These are phyloP conservation scores for Hyaloscypha finlandica DNA, from an alignment of 495 filamentous ascomycete species.

Conservation along the genomic window DNA sequence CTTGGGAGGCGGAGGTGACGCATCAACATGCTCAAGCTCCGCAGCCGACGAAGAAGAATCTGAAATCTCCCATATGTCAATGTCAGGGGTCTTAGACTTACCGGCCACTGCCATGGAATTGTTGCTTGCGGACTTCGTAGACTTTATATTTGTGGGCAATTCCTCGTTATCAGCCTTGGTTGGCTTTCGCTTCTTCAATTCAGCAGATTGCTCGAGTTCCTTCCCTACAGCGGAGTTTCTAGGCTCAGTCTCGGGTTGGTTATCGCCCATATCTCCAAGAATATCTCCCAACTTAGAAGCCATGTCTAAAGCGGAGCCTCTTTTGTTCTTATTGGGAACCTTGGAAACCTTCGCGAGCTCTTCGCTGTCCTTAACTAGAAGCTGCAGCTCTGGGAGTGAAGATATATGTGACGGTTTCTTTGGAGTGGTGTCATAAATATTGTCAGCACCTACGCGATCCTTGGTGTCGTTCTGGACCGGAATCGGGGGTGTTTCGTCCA, in stretches of 20 bases:
- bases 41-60: neutral
- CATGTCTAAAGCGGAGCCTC: neutral
- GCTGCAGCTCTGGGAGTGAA: neutral
- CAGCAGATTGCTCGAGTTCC: neutral
- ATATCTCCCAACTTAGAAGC: neutral
- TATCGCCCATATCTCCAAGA: neutral
- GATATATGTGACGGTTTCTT: neutral
- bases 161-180: neutral
- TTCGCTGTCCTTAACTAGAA: neutral
- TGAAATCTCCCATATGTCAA: neutral
- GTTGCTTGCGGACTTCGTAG: neutral
- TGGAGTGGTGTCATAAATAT: constrained; percentile 4
- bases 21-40: neutral
- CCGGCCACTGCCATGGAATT: neutral
- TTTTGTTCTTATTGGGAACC: neutral
- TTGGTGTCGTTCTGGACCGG: neutral
- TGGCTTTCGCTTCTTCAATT: neutral
- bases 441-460: neutral
- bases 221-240: neutral
- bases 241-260: neutral
- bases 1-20: neutral
- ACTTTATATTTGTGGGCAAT: neutral
- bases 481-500: neutral
- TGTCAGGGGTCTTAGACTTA: neutral
- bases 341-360: neutral